Evolutionary conservation across 805 yeast genomes (phyloP), one percentile per base, ranked within the genome.

Genomic region (Schwanniomyces sp.): DNA sequence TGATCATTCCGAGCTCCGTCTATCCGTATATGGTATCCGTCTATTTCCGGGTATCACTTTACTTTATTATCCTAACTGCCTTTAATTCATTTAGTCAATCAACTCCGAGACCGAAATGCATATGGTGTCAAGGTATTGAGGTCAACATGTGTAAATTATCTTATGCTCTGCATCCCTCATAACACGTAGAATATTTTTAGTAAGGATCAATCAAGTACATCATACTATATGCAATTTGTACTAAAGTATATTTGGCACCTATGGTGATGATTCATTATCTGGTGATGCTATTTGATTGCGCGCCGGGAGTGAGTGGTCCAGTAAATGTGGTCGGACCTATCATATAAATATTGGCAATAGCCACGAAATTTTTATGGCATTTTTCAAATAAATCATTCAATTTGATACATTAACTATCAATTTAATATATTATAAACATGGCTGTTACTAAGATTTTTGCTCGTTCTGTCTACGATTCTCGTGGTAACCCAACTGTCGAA

Each of bases 401-500:
- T 26, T 37, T 37, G 27, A n/a, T 37, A 27, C 27, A 24, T 47
- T 27, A 39, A 24, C n/a, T 32, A 21, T 16, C 17, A 16, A 29
- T 32, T 28, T 18, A 24, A 41, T 21, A 14, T 16, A 12, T n/a
- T n/a, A 16, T 10, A 40, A 70, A 47, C 71, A 89, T 89, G 96
- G 86, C 96, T 63, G 82, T 89, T 67, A 74, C 88, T 61, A 91
- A 92, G 78, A 78, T 91, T 64, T 85, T 80, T 76, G 88, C 98
- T 67, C 91, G 99, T 80, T 87, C 84, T 83, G 96, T 92, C 77
- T 92, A 94, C 86, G 99, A 92, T 81, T 92, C 98, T 66, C 90
- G 99, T 80, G 98, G 98, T 79, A 94, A 92, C 86, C 99, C 99
- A 80, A 92, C 99, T 63, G 99, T 94, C 64, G 98, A 94, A 85